phyloP scores from a whole-genome alignment of 176 grass and related monocot species.

The Pontederia paniculata region DNA sequence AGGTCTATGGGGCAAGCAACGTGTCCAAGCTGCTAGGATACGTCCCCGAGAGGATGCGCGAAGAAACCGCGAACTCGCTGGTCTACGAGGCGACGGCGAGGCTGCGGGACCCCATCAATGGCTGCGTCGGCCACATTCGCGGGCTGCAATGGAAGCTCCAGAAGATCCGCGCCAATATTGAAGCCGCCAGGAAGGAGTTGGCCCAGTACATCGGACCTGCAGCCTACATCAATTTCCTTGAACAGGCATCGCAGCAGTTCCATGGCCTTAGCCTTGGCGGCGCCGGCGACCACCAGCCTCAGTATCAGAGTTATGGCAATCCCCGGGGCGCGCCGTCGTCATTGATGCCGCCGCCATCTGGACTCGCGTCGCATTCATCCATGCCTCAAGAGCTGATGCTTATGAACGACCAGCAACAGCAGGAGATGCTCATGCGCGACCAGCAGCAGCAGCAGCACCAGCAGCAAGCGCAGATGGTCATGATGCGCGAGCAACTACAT shows the following conservation, averaged over 20 bases:
- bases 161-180: constrained; percentile 36
- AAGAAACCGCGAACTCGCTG: constrained; percentile 76
- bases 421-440: too few relatives aligned
- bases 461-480: too few relatives aligned
- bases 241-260: background rate
- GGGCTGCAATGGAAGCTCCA: constrained; percentile 57
- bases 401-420: too few relatives aligned
- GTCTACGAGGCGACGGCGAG: constrained; percentile 68
- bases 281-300: too few relatives aligned
- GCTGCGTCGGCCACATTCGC: constrained; percentile 70
- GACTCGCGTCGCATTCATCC: too few relatives aligned
- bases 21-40: constrained; percentile 77
- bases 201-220: constrained; percentile 43
- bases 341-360: too few relatives aligned
- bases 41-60: constrained; percentile 33
- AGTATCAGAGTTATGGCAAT: too few relatives aligned
- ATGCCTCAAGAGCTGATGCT: too few relatives aligned
- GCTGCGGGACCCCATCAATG: constrained; percentile 67
- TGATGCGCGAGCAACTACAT: too few relatives aligned
- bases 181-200: constrained; percentile 61
- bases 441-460: too few relatives aligned
- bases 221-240: constrained; percentile 27
- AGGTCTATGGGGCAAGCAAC: constrained; percentile 89
- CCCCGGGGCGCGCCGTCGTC: too few relatives aligned
- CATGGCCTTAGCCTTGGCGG: too few relatives aligned